These are phyloP conservation scores for Arabis hirsuta DNA, from an alignment of 345 rosid species.

Conservation along the genomic window DNA sequence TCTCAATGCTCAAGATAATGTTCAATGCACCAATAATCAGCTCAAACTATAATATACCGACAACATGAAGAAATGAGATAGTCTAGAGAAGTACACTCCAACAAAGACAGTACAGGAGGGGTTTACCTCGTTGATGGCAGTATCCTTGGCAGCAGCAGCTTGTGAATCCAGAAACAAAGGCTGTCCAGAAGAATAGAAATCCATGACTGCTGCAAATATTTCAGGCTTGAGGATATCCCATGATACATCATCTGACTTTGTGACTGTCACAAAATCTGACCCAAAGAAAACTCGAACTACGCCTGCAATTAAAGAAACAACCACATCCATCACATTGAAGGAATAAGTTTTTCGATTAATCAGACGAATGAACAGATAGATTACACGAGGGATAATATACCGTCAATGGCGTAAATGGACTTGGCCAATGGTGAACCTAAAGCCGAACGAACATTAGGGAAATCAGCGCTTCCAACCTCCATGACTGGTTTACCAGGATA, in stretches of 20 bases:
- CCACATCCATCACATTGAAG: not conserved
- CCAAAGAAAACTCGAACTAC: slow-evolving; percentile 83
- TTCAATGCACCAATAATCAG: not conserved
- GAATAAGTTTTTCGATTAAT: not conserved
- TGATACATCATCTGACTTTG: slow-evolving; percentile 79
- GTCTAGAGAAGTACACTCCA: too few relatives aligned
- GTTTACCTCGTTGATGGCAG: slow-evolving; percentile 84
- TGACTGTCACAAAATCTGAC: slow-evolving; percentile 87
- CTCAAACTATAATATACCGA: not conserved
- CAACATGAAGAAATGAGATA: too few relatives aligned
- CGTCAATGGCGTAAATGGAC: slow-evolving; percentile 75
- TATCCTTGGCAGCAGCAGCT: slow-evolving; percentile 79
- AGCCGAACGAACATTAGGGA: slow-evolving; percentile 82
- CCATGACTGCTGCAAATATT: slow-evolving; percentile 90
- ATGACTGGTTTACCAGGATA: slow-evolving; percentile 88
- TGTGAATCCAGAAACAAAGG: slow-evolving; percentile 78
- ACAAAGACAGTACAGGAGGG: too few relatives aligned
- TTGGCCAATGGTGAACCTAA: slow-evolving; percentile 76
- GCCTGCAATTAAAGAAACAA: slow-evolving; percentile 53
- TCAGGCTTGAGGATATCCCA: slow-evolving; percentile 95
- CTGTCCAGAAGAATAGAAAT: slow-evolving; percentile 89
- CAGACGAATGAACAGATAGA: slow-evolving; percentile 11
- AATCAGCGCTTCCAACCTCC: slow-evolving; percentile 91
- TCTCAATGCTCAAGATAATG: not conserved
- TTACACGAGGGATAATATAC: slow-evolving; percentile 38